Percentiles rank a stretch among this genome's conserved stretches.
phyloP scores from a whole-genome alignment of 2,329 filamentous ascomycete genomes.

The Sclerotinia nivalis region DNA sequence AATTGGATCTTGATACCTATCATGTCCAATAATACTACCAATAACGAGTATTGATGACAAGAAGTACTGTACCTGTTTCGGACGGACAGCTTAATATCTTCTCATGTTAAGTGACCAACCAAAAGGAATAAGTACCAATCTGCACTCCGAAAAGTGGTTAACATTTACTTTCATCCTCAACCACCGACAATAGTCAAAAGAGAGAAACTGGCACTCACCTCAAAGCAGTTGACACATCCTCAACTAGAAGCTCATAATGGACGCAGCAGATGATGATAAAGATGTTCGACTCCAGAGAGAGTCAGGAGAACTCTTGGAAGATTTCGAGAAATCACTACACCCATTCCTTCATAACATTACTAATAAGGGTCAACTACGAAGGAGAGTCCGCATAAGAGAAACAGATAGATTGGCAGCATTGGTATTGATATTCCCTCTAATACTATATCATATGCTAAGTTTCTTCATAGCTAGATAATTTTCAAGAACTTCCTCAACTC shows the following conservation, averaged over 20 bases:
- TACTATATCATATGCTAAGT: slow-evolving; percentile 20
- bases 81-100: too few species aligned
- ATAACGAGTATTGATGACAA: slow-evolving; percentile 1
- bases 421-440: slow-evolving; percentile 41
- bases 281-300: slow-evolving; percentile 64
- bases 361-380: slow-evolving; percentile 49
- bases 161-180: not conserved
- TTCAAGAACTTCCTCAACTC: slow-evolving; percentile 93
- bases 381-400: slow-evolving; percentile 53
- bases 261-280: slow-evolving; percentile 59
- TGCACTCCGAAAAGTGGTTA: not conserved
- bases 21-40: not conserved
- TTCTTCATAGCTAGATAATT: slow-evolving; percentile 65
- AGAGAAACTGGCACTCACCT: not conserved
- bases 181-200: not conserved
- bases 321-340: slow-evolving; percentile 56
- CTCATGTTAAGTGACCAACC: not conserved
- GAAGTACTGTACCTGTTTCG: not conserved
- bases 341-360: slow-evolving; percentile 56
- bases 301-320: slow-evolving; percentile 58
- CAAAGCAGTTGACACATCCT: not conserved
- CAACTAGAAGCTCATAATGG: slow-evolving; percentile 48
- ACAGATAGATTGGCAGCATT: slow-evolving; percentile 50
- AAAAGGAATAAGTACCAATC: slow-evolving; percentile 3
- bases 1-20: not conserved